Evolutionary conservation across 2,329 filamentous ascomycete species (phyloP).

Genomic region (Exophiala sp.): DNA sequence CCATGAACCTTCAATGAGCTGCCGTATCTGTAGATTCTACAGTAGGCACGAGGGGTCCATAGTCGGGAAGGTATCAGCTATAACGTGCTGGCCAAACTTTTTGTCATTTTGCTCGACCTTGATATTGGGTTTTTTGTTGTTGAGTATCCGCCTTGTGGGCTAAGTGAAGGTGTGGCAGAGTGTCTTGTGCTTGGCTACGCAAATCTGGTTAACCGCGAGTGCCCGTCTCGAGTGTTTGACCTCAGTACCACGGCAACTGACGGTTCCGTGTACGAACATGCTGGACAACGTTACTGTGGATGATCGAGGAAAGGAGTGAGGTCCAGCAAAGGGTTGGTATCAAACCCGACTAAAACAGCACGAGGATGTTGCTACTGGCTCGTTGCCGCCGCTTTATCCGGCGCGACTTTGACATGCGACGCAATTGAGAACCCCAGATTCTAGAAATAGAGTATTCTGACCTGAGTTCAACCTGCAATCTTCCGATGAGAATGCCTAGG

Average conservation of each 20-base stretch:
- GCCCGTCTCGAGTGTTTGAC: no score
- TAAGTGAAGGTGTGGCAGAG: background rate
- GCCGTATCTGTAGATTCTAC: background rate
- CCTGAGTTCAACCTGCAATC: background rate
- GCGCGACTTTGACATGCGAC: no score
- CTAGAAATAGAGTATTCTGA: background rate
- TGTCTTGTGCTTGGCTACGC: no score
- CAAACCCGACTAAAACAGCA: no score
- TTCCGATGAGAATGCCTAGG: constrained; percentile 1
- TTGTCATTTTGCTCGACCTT: background rate
- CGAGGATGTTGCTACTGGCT: no score
- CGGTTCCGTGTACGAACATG: no score
- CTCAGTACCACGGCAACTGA: no score
- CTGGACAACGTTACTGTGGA: no score
- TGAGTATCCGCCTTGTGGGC: background rate
- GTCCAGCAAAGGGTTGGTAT: no score
- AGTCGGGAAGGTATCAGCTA: background rate
- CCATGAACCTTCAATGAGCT: background rate
- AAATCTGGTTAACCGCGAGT: no score
- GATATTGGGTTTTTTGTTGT: background rate
- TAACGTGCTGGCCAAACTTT: background rate
- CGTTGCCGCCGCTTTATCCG: no score
- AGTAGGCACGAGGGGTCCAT: background rate
- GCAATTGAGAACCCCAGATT: background rate
- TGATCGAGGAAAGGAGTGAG: no score